Percentiles rank a stretch among this genome's conserved stretches.
Evolutionary conservation across 306 rosid species (phyloP).

Genomic region (Spatholobus suberectus): DNA sequence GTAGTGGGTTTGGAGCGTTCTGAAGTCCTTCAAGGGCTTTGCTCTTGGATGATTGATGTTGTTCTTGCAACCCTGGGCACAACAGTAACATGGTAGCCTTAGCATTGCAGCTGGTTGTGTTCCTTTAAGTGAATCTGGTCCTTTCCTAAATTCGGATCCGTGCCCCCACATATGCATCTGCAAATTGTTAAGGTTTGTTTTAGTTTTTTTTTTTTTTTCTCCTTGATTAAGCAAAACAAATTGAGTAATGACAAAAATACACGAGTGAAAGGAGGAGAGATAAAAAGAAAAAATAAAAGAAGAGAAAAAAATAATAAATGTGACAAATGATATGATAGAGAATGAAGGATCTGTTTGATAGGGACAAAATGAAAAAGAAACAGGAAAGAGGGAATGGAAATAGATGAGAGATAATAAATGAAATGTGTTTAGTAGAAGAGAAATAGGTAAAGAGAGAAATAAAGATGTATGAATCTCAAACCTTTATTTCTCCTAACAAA

Average conservation of each 20-base stretch:
- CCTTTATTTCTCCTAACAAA: too few relatives aligned
- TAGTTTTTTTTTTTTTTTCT: neutral
- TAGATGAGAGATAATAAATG: too few relatives aligned
- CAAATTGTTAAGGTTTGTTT: neutral
- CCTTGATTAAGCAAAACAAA: neutral
- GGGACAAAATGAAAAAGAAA: too few relatives aligned
- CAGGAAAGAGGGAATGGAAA: too few relatives aligned
- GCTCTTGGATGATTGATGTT: conserved; percentile 92
- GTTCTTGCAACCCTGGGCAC: conserved; percentile 92
- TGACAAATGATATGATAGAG: too few relatives aligned
- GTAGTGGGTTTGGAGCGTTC: conserved; percentile 96
- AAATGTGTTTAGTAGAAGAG: too few relatives aligned
- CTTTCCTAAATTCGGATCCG: conserved; percentile 88
- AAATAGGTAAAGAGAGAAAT: too few relatives aligned
- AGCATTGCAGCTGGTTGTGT: conserved; percentile 96
- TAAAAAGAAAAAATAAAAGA: too few relatives aligned
- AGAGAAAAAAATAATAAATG: too few relatives aligned
- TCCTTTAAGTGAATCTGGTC: conserved; percentile 83
- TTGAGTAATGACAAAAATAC: neutral
- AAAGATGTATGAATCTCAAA: too few relatives aligned
- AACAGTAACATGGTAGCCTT: conserved; percentile 90
- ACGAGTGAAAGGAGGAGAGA: too few relatives aligned
- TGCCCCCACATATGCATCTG: conserved; percentile 99
- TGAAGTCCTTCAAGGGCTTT: conserved; percentile 88
- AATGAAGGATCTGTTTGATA: too few relatives aligned